A percentile compares a stretch with the other conserved stretches of the same genome.
Evolutionary conservation across 2,329 filamentous ascomycete genomes (phyloP).

Genomic region (Aaosphaeria arxii): DNA sequence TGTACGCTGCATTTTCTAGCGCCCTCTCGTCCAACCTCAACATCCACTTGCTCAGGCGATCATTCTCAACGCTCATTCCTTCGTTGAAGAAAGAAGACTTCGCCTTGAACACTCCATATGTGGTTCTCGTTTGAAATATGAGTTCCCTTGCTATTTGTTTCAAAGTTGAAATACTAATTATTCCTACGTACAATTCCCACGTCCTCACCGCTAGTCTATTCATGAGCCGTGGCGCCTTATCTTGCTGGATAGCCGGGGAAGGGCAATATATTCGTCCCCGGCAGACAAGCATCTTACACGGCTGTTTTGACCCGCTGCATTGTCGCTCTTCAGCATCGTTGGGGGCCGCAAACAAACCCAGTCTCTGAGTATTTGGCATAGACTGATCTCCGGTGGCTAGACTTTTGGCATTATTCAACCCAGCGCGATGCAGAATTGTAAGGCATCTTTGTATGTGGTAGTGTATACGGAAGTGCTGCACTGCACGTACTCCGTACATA

Average conservation of each 20-base stretch:
- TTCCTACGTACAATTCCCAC: neutral
- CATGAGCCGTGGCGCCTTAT: slow-evolving; percentile 11
- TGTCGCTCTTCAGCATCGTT: slow-evolving; percentile 7
- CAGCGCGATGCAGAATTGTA: too few species aligned
- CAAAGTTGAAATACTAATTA: slow-evolving; percentile 17
- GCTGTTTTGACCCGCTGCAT: slow-evolving; percentile 19
- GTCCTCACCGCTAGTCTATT: slow-evolving; percentile 35
- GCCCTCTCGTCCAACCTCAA: slow-evolving; percentile 7
- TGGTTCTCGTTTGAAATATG: neutral
- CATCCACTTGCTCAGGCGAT: neutral
- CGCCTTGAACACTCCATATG: slow-evolving; percentile 11
- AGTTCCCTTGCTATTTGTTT: neutral
- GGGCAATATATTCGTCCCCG: slow-evolving; percentile 20
- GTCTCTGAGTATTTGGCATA: neutral
- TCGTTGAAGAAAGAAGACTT: neutral
- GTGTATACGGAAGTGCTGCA: too few species aligned
- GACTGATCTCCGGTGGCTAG: neutral
- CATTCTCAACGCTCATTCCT: slow-evolving; percentile 14
- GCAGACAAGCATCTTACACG: slow-evolving; percentile 8
- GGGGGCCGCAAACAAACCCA: slow-evolving; percentile 7
- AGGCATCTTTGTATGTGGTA: too few species aligned
- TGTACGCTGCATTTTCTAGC: slow-evolving; percentile 30
- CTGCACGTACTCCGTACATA: too few species aligned
- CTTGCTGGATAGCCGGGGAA: slow-evolving; percentile 12
- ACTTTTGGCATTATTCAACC: neutral